phyloP scores from a whole-genome alignment of 257 asterid genomes.

The Solanum pennellii region DNA sequence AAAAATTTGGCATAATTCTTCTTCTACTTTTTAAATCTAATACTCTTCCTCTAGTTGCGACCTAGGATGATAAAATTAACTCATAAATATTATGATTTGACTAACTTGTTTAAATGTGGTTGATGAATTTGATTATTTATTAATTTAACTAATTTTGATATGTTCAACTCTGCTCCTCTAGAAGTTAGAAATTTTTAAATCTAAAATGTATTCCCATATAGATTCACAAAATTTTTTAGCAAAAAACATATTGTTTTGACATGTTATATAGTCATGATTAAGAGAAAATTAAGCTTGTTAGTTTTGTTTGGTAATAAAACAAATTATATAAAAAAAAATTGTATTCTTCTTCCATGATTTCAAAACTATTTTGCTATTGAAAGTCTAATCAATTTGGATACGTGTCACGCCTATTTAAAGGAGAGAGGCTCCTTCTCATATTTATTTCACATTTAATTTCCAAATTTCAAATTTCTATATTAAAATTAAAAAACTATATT shows the following conservation, averaged over 20 bases:
- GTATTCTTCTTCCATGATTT: no score
- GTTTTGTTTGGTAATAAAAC: not conserved
- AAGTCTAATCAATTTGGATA: no score
- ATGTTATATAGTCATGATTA: not conserved
- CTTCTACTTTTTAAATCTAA: not conserved
- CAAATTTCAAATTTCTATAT: not conserved
- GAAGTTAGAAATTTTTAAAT: not conserved
- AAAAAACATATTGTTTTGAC: not conserved
- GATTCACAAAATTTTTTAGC: not conserved
- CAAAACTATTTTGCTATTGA: no score
- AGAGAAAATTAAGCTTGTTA: not conserved
- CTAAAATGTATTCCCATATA: not conserved
- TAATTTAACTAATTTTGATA: not conserved
- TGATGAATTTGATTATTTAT: not conserved
- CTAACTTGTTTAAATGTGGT: fast-evolving
- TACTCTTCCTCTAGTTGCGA: not conserved
- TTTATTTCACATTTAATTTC: not conserved
- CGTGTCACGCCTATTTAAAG: not conserved
- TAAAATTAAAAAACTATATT: not conserved
- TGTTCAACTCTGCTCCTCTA: not conserved
- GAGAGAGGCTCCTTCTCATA: not conserved
- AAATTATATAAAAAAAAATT: no score
- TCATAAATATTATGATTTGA: not conserved
- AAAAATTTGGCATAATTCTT: not conserved
- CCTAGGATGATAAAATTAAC: not conserved